phyloP scores from a whole-genome alignment of 208 protist species.

The Phytomonas francai region DNA sequence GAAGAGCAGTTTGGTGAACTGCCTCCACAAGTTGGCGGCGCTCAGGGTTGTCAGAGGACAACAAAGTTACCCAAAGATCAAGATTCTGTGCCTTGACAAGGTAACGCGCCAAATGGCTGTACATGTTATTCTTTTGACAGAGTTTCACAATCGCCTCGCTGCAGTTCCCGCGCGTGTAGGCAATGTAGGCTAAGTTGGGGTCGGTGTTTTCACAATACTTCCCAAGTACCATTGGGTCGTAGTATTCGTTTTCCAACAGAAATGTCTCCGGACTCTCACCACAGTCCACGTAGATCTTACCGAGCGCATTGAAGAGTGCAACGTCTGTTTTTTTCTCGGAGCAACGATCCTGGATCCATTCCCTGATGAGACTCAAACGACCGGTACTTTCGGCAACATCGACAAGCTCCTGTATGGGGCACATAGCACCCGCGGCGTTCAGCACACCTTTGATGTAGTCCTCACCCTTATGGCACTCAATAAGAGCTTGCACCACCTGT shows the following conservation, averaged over 20 bases:
- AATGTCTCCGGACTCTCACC: constrained; percentile 96
- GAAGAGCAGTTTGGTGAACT: constrained; percentile 98
- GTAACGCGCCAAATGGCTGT: constrained; percentile 96
- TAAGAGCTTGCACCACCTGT: constrained; percentile 95
- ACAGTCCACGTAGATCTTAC: constrained; percentile 99
- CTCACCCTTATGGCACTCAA: constrained; percentile 97
- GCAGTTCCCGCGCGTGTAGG: constrained; percentile 94
- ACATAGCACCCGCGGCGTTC: constrained; percentile 92
- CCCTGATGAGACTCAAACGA: constrained; percentile 95
- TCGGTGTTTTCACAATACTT: constrained; percentile 99
- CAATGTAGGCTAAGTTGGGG: constrained; percentile 96
- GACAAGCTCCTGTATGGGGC: constrained; percentile 89
- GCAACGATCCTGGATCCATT: constrained; percentile 97
- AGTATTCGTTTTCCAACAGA: constrained; percentile 95
- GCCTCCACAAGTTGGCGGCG: constrained; percentile 95
- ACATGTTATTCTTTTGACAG: constrained; percentile 95
- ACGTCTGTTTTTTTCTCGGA: constrained; percentile 94
- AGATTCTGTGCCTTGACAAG: constrained; percentile 96
- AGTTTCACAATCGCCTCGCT: constrained; percentile 97
- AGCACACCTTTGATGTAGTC: constrained; percentile 96
- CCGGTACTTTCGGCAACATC: constrained; percentile 70
- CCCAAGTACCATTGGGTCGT: constrained; percentile 93
- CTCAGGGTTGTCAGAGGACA: constrained; percentile 40
- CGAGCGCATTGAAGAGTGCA: constrained; percentile 97
- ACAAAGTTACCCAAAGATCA: constrained; percentile 96